These are phyloP conservation scores for Aspergillus ellipticus DNA, from an alignment of 495 filamentous ascomycete genomes.

Conservation along the genomic window DNA sequence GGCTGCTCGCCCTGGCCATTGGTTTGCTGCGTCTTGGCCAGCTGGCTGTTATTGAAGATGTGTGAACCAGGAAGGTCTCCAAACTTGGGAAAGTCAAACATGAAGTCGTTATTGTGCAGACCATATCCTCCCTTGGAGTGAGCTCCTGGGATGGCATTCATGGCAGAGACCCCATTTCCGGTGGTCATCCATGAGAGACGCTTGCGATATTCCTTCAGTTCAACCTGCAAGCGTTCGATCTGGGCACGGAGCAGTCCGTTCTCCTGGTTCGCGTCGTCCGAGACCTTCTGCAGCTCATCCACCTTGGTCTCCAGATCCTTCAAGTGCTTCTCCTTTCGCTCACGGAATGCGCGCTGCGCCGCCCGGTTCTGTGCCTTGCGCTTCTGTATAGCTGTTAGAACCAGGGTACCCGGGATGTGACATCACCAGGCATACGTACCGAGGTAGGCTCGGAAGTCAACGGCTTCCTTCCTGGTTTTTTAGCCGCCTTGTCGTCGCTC, in stretches of 20 bases:
- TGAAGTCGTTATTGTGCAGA: slow-evolving; percentile 74
- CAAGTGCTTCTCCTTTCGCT: slow-evolving; percentile 96
- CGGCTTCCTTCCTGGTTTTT: slow-evolving; percentile 96
- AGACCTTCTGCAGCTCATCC: slow-evolving; percentile 82
- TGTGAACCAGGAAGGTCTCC: slow-evolving; percentile 70
- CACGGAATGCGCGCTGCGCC: slow-evolving; percentile 92
- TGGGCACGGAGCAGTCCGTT: slow-evolving; percentile 80
- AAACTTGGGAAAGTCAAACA: slow-evolving; percentile 94
- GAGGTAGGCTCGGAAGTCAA: slow-evolving; percentile 93
- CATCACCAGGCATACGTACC: slow-evolving; percentile 50
- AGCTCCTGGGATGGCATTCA: slow-evolving; percentile 38
- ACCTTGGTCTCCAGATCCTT: slow-evolving; percentile 96
- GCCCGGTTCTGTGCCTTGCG: slow-evolving; percentile 98
- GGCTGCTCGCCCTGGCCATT: slow-evolving; percentile 20
- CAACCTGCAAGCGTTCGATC: slow-evolving; percentile 80
- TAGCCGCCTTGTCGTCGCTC: slow-evolving; percentile 70
- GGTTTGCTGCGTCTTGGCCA: slow-evolving; percentile 31
- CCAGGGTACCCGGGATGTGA: background rate
- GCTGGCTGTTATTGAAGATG: slow-evolving; percentile 47
- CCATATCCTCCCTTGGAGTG: slow-evolving; percentile 39
- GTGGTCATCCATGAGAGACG: slow-evolving; percentile 61
- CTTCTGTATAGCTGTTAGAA: slow-evolving; percentile 67
- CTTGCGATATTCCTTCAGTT: slow-evolving; percentile 87
- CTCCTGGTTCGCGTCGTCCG: slow-evolving; percentile 78
- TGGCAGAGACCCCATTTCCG: slow-evolving; percentile 46